These are phyloP conservation scores for Calycina herbarum DNA, from an alignment of 2,329 filamentous ascomycete species.

Conservation along the genomic window DNA sequence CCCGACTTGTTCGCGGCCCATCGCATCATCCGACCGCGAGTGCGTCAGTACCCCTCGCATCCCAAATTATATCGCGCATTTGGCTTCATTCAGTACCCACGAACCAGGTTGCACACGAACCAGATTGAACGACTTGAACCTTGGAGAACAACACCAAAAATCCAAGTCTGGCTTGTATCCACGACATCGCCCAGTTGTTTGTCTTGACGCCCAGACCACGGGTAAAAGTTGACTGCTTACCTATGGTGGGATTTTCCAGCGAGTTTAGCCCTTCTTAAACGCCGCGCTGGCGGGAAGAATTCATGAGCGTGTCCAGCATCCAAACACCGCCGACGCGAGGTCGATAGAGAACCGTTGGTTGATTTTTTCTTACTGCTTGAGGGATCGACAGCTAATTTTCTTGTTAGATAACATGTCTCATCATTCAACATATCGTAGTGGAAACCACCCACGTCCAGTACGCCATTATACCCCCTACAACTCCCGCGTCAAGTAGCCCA, in stretches of 20 bases:
- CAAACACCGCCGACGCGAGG: conserved; percentile 20
- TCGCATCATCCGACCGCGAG: conserved; percentile 14
- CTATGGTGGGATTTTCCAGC: conserved; percentile 14
- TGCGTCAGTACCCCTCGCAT: conserved; percentile 9
- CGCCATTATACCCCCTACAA: conserved; percentile 17
- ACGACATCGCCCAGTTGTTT: background rate
- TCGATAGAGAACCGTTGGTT: conserved; percentile 21
- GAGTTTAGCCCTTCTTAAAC: conserved; percentile 24
- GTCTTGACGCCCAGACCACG: conserved; percentile 17
- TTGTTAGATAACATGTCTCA: conserved; percentile 30
- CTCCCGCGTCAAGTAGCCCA: conserved; percentile 5
- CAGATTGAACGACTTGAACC: conserved; percentile 18
- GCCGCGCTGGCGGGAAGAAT: conserved; percentile 13
- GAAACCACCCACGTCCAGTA: conserved; percentile 29
- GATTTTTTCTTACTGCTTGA: conserved; percentile 14
- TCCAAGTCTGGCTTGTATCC: background rate
- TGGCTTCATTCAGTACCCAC: conserved; percentile 23
- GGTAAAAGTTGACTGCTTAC: background rate
- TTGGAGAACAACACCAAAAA: conserved; percentile 7
- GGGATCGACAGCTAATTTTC: conserved; percentile 18
- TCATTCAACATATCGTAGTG: conserved; percentile 30
- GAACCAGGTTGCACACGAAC: conserved; percentile 18
- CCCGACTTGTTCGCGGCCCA: conserved; percentile 19
- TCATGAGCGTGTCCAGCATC: conserved; percentile 14
- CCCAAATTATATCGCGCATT: conserved; percentile 26